Evolutionary conservation across 2,329 filamentous ascomycete species (phyloP).

Genomic region (Trichoderma cornu-damae): DNA sequence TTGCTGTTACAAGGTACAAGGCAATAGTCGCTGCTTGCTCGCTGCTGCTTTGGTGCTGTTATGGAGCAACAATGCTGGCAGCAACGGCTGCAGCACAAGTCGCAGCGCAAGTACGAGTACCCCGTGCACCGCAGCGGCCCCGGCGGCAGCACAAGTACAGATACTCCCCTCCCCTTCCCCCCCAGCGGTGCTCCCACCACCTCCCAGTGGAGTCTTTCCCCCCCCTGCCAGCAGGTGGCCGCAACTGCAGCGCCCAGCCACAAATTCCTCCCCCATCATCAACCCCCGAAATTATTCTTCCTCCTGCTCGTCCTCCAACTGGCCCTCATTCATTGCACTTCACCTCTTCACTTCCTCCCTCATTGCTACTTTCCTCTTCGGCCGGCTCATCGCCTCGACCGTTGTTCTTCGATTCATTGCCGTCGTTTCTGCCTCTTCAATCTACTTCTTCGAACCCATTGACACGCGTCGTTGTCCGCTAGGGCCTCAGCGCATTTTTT

Average conservation of each 20-base stretch:
- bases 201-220: not conserved
- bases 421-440: conserved; percentile 26
- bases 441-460: conserved; percentile 30
- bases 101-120: conserved; percentile 10
- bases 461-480: conserved; percentile 31
- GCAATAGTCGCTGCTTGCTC: not conserved
- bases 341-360: conserved; percentile 28
- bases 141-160: not conserved
- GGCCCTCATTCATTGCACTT: conserved; percentile 24
- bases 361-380: conserved; percentile 35
- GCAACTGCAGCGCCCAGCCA: conserved; percentile 15
- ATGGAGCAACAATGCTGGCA: not conserved
- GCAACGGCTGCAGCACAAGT: not conserved
- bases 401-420: conserved; percentile 14
- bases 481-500: conserved; percentile 12
- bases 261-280: conserved; percentile 20
- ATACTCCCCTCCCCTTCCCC: no score
- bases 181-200: not conserved
- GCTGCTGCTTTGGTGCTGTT: not conserved
- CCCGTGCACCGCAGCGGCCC: not conserved
- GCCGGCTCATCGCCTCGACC: conserved; percentile 19
- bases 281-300: conserved; percentile 27
- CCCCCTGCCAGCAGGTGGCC: conserved; percentile 2
- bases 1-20: not conserved
- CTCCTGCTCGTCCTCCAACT: conserved; percentile 19